A percentile compares a stretch with the other conserved stretches of the same genome.
These are phyloP conservation scores for Fusarium buharicum DNA, from an alignment of 2,329 filamentous ascomycete species.

Conservation along the genomic window DNA sequence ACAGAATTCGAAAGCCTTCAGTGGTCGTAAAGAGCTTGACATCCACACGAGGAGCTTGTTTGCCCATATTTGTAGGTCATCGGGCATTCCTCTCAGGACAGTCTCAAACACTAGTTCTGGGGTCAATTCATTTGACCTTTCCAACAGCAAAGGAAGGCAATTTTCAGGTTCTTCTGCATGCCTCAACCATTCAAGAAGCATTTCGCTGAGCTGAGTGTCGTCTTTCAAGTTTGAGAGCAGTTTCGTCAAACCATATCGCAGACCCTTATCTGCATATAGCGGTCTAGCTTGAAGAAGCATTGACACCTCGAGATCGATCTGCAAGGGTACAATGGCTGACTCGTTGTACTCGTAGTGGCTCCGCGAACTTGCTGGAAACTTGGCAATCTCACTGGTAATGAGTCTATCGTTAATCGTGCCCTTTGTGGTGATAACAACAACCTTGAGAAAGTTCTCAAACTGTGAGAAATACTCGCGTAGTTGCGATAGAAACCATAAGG, in stretches of 20 bases:
- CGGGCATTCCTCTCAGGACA: not conserved
- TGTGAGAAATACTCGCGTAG: not conserved
- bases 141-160: not conserved
- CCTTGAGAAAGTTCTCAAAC: not conserved
- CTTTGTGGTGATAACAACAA: conserved; percentile 3
- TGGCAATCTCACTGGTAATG: not conserved
- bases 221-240: not conserved
- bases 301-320: not conserved
- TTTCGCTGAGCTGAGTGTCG: not conserved
- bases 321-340: not conserved
- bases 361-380: not conserved
- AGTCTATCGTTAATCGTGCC: conserved; percentile 1
- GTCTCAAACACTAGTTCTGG: not conserved
- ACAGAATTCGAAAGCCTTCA: not conserved
- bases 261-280: not conserved
- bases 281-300: not conserved
- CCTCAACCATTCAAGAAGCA: not conserved
- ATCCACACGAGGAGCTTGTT: conserved; percentile 6
- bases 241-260: not conserved
- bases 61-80: not conserved
- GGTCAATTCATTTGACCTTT: not conserved
- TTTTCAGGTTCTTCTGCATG: not conserved
- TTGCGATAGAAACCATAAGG: conserved; percentile 5
- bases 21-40: not conserved
- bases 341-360: not conserved